phyloP scores from a whole-genome alignment of 768 basidiomycete species.

The Piloderma croceum region DNA sequence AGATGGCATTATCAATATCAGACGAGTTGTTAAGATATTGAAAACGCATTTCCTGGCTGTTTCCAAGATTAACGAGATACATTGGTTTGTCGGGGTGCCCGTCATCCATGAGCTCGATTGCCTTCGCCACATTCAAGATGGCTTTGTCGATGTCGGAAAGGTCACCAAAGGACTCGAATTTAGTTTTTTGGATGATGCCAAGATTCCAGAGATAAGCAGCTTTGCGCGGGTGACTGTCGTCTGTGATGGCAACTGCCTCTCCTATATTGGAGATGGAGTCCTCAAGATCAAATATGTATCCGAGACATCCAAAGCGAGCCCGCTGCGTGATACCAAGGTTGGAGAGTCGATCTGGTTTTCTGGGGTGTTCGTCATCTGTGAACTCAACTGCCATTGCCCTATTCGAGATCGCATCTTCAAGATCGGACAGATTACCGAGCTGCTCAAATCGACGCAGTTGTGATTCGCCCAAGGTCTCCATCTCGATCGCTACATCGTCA shows the following conservation, averaged over 20 bases:
- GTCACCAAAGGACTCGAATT: slow-evolving; percentile 7
- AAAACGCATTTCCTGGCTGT: slow-evolving; percentile 4
- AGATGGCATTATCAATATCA: slow-evolving; percentile 1
- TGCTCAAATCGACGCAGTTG: too few relatives aligned
- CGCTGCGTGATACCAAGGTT: too few relatives aligned
- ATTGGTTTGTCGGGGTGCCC: slow-evolving; percentile 10
- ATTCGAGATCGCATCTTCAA: too few relatives aligned
- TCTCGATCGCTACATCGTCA: too few relatives aligned
- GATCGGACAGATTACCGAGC: too few relatives aligned
- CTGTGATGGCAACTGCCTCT: slow-evolving; percentile 10
- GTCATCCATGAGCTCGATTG: slow-evolving; percentile 6
- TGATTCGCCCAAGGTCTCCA: too few relatives aligned
- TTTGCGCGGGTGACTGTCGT: slow-evolving; percentile 7
- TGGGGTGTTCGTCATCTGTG: too few relatives aligned
- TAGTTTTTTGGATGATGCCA: slow-evolving; percentile 2
- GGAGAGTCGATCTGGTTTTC: too few relatives aligned
- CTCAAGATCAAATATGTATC: too few relatives aligned
- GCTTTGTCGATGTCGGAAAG: slow-evolving; percentile 6
- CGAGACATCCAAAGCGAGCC: too few relatives aligned
- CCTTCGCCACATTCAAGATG: slow-evolving; percentile 4
- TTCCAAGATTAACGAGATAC: slow-evolving; percentile 8
- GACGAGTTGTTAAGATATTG: slow-evolving; percentile 2
- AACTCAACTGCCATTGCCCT: too few relatives aligned
- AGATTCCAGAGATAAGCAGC: slow-evolving; percentile 3
- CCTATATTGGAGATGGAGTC: too few relatives aligned